Conservation (phyloP, 306 rosid genomes). For the Mucuna pruriens region DNA sequence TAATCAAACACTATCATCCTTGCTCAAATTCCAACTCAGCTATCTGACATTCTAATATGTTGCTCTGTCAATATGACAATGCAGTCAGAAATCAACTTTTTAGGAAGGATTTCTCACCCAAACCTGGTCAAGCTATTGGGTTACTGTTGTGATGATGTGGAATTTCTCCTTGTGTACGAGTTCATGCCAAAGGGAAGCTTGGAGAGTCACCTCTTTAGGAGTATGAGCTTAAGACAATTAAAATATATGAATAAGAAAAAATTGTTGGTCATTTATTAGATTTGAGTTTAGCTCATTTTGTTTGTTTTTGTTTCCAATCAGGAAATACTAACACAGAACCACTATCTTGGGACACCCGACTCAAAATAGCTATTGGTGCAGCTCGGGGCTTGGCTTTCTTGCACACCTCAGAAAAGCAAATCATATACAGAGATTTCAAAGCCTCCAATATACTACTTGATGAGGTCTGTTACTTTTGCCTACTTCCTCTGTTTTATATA, state of each 20-base stretch:
- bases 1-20: not conserved
- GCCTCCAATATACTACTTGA: conserved; percentile 92
- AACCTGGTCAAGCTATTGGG: conserved; percentile 85
- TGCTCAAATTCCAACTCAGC: not conserved
- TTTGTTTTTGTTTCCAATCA: conserved; percentile 42
- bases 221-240: conserved; percentile 50
- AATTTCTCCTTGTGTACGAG: conserved; percentile 91
- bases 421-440: conserved; percentile 92
- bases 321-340: conserved; percentile 59
- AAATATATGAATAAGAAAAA: not conserved
- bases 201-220: conserved; percentile 89
- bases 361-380: conserved; percentile 81
- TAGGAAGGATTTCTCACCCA: conserved; percentile 85
- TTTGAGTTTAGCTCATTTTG: conserved; percentile 9
- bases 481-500: not conserved
- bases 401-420: conserved; percentile 72
- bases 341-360: conserved; percentile 74
- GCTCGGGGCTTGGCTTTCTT: conserved; percentile 88
- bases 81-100: conserved; percentile 85
- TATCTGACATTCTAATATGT: not conserved
- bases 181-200: conserved; percentile 88
- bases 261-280: conserved; percentile 7
- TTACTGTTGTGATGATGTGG: conserved; percentile 68
- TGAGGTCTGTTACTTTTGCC: conserved; percentile 57
- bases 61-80: conserved; percentile 31